phyloP scores from a whole-genome alignment of 768 basidiomycete species.

The Lepiota venenata region DNA sequence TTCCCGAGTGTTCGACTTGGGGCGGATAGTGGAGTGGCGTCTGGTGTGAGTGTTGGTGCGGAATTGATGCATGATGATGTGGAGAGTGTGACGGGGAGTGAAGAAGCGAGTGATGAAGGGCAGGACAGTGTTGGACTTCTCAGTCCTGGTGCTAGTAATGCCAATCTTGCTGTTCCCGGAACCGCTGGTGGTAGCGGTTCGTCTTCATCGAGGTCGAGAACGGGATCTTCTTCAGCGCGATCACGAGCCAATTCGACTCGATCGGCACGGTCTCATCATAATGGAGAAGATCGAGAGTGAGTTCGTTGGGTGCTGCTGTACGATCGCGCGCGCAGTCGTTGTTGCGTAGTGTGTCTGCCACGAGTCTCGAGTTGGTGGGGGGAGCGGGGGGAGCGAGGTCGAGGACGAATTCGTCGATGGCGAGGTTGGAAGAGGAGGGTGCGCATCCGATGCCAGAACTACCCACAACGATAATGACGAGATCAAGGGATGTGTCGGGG shows the following conservation, averaged over 20 bases:
- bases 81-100: conserved; percentile 6
- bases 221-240: conserved; percentile 12
- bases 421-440: conserved; percentile 56
- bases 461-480: conserved; percentile 4
- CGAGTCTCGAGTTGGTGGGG: conserved; percentile 29
- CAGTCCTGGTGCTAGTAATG: conserved; percentile 13
- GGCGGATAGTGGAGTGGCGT: conserved; percentile 15
- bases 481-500: conserved; percentile 7
- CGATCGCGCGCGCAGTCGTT: conserved; percentile 67
- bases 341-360: conserved; percentile 54
- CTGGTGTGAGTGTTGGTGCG: conserved; percentile 17
- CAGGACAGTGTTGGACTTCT: conserved; percentile 26
- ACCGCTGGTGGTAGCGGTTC: neutral
- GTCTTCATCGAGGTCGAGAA: conserved; percentile 14
- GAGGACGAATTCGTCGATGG: conserved; percentile 67
- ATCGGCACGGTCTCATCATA: conserved; percentile 14
- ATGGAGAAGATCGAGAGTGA: conserved; percentile 36
- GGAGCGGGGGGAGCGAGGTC: conserved; percentile 30
- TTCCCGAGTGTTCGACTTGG: conserved; percentile 8
- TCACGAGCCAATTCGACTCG: conserved; percentile 4
- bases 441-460: conserved; percentile 17
- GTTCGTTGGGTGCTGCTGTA: conserved; percentile 42
- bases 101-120: conserved; percentile 1
- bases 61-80: conserved; percentile 29
- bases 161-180: conserved; percentile 10